These are phyloP conservation scores for Geranium rotundifolium DNA, from an alignment of 345 rosid species.

Conservation along the genomic window DNA sequence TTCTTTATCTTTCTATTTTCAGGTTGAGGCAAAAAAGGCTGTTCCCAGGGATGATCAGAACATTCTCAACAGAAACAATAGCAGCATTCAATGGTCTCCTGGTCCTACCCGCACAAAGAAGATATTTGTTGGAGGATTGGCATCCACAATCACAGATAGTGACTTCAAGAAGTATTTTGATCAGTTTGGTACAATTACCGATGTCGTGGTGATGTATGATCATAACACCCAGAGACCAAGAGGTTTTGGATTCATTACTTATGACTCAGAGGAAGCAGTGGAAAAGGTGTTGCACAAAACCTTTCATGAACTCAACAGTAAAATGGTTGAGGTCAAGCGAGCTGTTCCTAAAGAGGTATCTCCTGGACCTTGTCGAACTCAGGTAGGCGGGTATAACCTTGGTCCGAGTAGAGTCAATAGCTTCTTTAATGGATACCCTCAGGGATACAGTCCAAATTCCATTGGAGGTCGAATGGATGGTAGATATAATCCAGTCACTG, in stretches of 20 bases:
- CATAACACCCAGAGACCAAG: too few relatives aligned
- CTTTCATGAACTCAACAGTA: too few relatives aligned
- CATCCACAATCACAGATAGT: slow-evolving; percentile 65
- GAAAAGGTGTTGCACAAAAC: too few relatives aligned
- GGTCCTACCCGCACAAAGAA: slow-evolving; percentile 58
- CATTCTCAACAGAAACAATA: too few relatives aligned
- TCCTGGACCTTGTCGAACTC: too few relatives aligned
- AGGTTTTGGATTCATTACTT: too few relatives aligned
- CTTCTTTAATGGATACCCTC: slow-evolving; percentile 36
- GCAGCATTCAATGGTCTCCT: slow-evolving; percentile 11
- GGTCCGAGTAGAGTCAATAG: slow-evolving; percentile 50
- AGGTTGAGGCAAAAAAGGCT: slow-evolving; percentile 99
- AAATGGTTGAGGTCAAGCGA: too few relatives aligned
- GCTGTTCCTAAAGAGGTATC: too few relatives aligned
- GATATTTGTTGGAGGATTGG: slow-evolving; percentile 92
- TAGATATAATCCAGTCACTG: slow-evolving; percentile 61
- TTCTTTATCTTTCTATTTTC: slow-evolving; percentile 12
- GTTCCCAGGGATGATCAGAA: slow-evolving; percentile 38
- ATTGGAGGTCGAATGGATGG: slow-evolving; percentile 63
- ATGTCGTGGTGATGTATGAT: too few relatives aligned
- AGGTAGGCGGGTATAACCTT: slow-evolving; percentile 41
- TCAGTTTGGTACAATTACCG: too few relatives aligned
- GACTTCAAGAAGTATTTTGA: too few relatives aligned
- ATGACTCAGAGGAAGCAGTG: too few relatives aligned
- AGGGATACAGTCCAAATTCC: slow-evolving; percentile 53